Conservation (phyloP, 345 rosid genomes). For the Salix udensis region DNA sequence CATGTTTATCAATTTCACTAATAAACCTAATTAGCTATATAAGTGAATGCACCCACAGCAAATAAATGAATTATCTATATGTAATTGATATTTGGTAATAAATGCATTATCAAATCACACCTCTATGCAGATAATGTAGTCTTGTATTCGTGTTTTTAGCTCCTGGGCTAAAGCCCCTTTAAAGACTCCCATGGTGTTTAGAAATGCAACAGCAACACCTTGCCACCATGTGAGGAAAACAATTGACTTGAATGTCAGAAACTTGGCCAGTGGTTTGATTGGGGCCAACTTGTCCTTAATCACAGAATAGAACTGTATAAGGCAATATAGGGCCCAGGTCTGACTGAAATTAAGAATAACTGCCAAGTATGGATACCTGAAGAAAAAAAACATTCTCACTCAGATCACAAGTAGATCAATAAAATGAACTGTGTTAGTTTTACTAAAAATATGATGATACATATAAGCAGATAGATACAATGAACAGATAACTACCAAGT, state of each 20-base stretch:
- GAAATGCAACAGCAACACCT: slow-evolving; percentile 91
- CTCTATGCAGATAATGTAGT: slow-evolving; percentile 96
- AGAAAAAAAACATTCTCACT: not conserved
- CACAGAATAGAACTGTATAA: slow-evolving; percentile 88
- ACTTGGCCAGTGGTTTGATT: slow-evolving; percentile 93
- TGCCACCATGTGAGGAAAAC: slow-evolving; percentile 99
- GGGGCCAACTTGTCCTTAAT: slow-evolving; percentile 83
- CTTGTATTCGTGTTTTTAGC: slow-evolving; percentile 83
- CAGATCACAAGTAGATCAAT: slow-evolving; percentile 7
- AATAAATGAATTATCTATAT: not conserved
- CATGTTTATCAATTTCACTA: not conserved
- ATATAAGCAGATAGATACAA: not conserved
- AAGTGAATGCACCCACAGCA: not conserved
- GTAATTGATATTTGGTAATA: not conserved
- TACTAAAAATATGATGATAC: not conserved
- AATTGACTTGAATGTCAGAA: slow-evolving; percentile 87
- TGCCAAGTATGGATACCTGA: slow-evolving; percentile 95
- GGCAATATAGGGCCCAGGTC: slow-evolving; percentile 96
- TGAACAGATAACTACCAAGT: not conserved
- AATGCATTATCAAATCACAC: slow-evolving; percentile 27
- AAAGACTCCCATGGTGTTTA: slow-evolving; percentile 79
- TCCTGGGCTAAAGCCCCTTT: slow-evolving; percentile 86
- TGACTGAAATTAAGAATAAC: slow-evolving; percentile 96
- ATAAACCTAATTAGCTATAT: not conserved
- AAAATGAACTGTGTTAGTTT: not conserved